Conservation (phyloP, 2,329 filamentous ascomycete genomes). For the Colletotrichum eleusines region DNA sequence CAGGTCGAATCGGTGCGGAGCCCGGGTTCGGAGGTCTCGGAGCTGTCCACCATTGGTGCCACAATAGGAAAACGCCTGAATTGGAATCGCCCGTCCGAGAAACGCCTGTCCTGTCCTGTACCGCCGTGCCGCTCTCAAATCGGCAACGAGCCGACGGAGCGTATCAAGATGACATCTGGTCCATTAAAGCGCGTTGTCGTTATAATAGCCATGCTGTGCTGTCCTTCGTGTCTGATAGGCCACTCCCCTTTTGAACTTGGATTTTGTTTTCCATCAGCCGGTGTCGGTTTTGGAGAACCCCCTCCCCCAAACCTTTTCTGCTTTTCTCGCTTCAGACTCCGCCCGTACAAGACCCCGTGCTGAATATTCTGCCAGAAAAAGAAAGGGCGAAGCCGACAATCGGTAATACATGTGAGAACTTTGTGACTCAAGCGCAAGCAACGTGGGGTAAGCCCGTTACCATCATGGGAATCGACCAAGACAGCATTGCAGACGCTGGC, state of each 20-base stretch:
- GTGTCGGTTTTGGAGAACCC: neutral
- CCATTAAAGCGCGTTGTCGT: too few relatives aligned
- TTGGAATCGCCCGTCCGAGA: neutral
- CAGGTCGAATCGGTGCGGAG: conserved; percentile 1
- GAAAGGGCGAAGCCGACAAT: neutral
- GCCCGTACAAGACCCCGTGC: neutral
- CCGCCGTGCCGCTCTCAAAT: neutral
- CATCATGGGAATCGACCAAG: conserved; percentile 10
- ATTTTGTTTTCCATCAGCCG: rapidly evolving
- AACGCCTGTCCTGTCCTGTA: neutral
- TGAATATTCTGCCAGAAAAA: neutral
- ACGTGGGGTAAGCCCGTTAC: neutral
- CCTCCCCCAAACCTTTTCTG: too few relatives aligned
- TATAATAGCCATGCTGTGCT: neutral
- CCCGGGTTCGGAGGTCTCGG: neutral
- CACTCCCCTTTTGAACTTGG: neutral
- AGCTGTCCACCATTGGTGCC: conserved; percentile 27
- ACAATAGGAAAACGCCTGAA: conserved; percentile 13
- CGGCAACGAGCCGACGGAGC: conserved; percentile 10
- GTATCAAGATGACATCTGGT: conserved; percentile 20
- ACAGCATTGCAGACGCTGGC: neutral
- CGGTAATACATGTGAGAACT: neutral
- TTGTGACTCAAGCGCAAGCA: neutral
- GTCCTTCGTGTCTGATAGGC: neutral
- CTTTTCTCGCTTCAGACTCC: neutral